Evolutionary conservation across 495 filamentous ascomycete genomes (phyloP).

Genomic region (Aspergillus nanangensis): DNA sequence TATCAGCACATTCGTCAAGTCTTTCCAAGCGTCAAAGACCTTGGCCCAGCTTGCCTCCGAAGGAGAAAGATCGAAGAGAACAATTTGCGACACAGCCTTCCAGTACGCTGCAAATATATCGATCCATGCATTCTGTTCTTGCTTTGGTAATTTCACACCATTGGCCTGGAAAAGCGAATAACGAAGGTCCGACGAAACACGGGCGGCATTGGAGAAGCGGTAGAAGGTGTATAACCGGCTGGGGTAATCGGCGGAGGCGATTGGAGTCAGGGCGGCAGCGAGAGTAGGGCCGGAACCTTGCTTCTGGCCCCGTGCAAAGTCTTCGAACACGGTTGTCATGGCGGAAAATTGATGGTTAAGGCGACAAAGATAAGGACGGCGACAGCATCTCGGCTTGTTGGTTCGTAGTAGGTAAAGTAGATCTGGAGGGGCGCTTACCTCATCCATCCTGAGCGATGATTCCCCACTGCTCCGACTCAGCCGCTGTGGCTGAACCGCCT

Average conservation of each 20-base stretch:
- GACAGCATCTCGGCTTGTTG: no score
- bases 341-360: not conserved
- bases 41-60: conserved; percentile 58
- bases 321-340: conserved; percentile 61
- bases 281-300: conserved; percentile 58
- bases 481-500: conserved; percentile 11
- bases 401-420: no score
- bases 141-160: conserved; percentile 47
- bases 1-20: conserved; percentile 63
- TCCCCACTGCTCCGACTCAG: not conserved
- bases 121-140: conserved; percentile 70
- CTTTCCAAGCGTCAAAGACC: conserved; percentile 84
- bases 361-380: not conserved
- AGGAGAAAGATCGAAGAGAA: conserved; percentile 45
- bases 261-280: conserved; percentile 65
- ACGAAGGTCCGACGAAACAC: conserved; percentile 55
- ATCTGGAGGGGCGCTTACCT: conserved; percentile 1
- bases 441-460: conserved; percentile 2
- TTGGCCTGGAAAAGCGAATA: conserved; percentile 57
- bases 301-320: conserved; percentile 57
- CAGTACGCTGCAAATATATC: conserved; percentile 82
- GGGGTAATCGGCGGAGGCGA: conserved; percentile 50
- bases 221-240: conserved; percentile 58
- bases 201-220: conserved; percentile 53
- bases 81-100: conserved; percentile 68